phyloP scores from a whole-genome alignment of 352 stramenopile species.

The Phytophthora fragariae region DNA sequence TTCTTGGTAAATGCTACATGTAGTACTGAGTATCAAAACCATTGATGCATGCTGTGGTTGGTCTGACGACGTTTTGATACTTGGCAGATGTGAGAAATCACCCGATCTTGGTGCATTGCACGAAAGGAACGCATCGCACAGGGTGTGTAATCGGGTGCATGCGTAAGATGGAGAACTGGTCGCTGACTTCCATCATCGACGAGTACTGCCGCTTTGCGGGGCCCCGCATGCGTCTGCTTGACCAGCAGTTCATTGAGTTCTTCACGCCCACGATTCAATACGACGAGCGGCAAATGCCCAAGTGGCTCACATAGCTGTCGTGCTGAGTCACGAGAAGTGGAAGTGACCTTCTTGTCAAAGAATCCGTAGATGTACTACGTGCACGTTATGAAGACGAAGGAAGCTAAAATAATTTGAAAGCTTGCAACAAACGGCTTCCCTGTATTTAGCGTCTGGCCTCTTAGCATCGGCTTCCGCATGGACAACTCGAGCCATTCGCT shows the following conservation, averaged over 20 bases:
- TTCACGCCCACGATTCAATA: slow-evolving; percentile 84
- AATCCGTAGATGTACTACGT: slow-evolving; percentile 6
- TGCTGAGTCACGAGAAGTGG: no score
- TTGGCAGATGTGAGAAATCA: slow-evolving; percentile 82
- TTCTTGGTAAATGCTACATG: slow-evolving; percentile 58
- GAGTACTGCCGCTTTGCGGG: slow-evolving; percentile 90
- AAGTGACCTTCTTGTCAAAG: background rate
- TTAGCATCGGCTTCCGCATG: slow-evolving; percentile 38
- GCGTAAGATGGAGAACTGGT: slow-evolving; percentile 91
- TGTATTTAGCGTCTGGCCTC: slow-evolving; percentile 44
- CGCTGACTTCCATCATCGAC: slow-evolving; percentile 87
- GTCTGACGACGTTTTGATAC: slow-evolving; percentile 15
- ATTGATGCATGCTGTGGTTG: background rate
- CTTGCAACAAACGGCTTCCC: slow-evolving; percentile 32
- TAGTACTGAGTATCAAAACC: background rate
- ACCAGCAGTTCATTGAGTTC: slow-evolving; percentile 93
- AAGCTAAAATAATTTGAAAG: slow-evolving; percentile 19
- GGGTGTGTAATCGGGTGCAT: slow-evolving; percentile 89
- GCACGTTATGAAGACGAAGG: slow-evolving; percentile 5
- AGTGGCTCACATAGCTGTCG: slow-evolving; percentile 54
- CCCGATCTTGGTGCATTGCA: slow-evolving; percentile 89
- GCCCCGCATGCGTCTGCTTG: slow-evolving; percentile 83
- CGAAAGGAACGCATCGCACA: slow-evolving; percentile 89
- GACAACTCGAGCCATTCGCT: slow-evolving; percentile 33
- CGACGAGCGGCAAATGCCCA: slow-evolving; percentile 79